phyloP scores from a whole-genome alignment of 352 stramenopile species.

The Pythium rhizo-oryzae region DNA sequence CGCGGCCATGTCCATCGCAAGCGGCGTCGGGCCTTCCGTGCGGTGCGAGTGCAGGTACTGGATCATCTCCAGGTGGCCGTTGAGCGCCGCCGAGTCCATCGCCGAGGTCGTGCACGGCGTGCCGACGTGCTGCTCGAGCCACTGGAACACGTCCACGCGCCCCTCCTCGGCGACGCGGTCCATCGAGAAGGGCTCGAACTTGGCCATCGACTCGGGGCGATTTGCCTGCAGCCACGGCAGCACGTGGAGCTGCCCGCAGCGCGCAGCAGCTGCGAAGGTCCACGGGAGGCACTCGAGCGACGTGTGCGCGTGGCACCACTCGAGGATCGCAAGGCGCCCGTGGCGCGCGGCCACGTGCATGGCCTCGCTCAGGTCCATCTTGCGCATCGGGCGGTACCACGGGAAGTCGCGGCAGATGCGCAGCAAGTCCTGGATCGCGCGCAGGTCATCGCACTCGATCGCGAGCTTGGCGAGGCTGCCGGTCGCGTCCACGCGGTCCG shows the following conservation, averaged over 20 bases:
- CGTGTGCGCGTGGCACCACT: conserved; percentile 30
- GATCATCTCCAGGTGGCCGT: background rate
- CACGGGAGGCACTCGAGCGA: conserved; percentile 25
- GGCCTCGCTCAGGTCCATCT: conserved; percentile 21
- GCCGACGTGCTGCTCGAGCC: conserved; percentile 26
- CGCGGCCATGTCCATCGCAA: too few species aligned
- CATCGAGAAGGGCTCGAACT: conserved; percentile 31
- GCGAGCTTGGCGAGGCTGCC: conserved; percentile 18
- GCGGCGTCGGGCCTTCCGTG: too few species aligned
- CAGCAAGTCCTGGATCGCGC: conserved; percentile 9
- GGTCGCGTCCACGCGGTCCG: conserved; percentile 9
- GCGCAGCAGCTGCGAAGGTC: conserved; percentile 27
- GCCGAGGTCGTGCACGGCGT: conserved; percentile 21
- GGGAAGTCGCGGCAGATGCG: conserved; percentile 10
- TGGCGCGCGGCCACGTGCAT: conserved; percentile 27
- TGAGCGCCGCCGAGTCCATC: conserved; percentile 18
- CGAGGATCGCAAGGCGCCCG: conserved; percentile 23
- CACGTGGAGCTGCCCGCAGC: conserved; percentile 24
- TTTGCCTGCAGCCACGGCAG: conserved; percentile 28
- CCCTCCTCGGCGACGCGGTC: conserved; percentile 30
- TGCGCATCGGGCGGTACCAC: conserved; percentile 21
- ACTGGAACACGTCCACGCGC: conserved; percentile 29
- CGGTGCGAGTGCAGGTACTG: too few species aligned
- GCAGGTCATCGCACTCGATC: conserved; percentile 16
- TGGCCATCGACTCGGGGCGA: conserved; percentile 23